These are phyloP conservation scores for Botrytis paeoniae DNA, from an alignment of 2,329 filamentous ascomycete species.

Conservation along the genomic window DNA sequence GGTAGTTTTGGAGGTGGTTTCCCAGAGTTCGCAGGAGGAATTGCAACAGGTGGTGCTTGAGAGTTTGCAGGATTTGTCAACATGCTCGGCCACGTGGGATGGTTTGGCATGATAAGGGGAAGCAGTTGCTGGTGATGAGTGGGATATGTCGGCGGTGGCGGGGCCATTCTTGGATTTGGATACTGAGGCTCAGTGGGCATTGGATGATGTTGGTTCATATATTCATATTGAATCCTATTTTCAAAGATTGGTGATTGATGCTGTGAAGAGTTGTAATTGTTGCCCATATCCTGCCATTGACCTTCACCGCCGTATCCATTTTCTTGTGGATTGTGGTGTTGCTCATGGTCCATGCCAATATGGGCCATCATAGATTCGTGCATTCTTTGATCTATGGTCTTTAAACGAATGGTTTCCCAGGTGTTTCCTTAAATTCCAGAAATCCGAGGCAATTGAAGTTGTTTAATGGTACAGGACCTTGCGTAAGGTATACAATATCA, in stretches of 20 bases:
- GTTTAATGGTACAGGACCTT: slow-evolving; percentile 35
- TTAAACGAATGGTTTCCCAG: slow-evolving; percentile 4
- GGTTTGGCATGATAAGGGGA: slow-evolving; percentile 68
- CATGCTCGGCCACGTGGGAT: slow-evolving; percentile 76
- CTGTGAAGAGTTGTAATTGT: slow-evolving; percentile 47
- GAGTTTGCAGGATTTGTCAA: slow-evolving; percentile 67
- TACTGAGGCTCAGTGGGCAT: slow-evolving; percentile 56
- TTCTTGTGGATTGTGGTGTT: slow-evolving; percentile 34
- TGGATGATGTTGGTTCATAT: slow-evolving; percentile 56
- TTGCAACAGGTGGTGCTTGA: slow-evolving; percentile 54
- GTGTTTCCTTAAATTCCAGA: slow-evolving; percentile 22
- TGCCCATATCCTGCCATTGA: slow-evolving; percentile 53
- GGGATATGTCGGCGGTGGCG: slow-evolving; percentile 52
- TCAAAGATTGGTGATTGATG: slow-evolving; percentile 69
- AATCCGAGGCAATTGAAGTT: slow-evolving; percentile 28
- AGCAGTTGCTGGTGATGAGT: slow-evolving; percentile 55
- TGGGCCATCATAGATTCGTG: slow-evolving; percentile 40
- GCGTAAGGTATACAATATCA: slow-evolving; percentile 31
- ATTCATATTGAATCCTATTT: slow-evolving; percentile 63
- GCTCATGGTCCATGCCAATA: slow-evolving; percentile 38
- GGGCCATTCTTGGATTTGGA: slow-evolving; percentile 47
- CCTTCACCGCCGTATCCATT: slow-evolving; percentile 46
- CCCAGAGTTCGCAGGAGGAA: slow-evolving; percentile 51
- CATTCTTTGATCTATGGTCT: slow-evolving; percentile 29
- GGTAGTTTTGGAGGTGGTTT: slow-evolving; percentile 46